Evolutionary conservation across 768 basidiomycete species (phyloP), one percentile per base, ranked within the genome.

Genomic region (Agaricus sinodeliciosus): DNA sequence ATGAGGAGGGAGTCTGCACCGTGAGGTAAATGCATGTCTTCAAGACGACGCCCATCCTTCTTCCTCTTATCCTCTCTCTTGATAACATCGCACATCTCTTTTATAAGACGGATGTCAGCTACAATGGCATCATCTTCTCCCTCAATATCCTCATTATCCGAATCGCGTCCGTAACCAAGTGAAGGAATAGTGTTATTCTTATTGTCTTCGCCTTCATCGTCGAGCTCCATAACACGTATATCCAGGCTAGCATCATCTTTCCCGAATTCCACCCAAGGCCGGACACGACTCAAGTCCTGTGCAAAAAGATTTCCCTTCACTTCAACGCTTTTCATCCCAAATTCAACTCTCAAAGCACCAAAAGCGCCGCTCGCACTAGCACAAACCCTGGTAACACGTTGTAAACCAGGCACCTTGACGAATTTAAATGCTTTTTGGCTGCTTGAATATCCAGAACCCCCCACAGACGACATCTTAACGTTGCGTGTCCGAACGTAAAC

Each of bases 321-420:
- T 0, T 63, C 63, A 44, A 97, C 80, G 3, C 74, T 68, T 2
- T 69, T 69, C 0, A 86, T 82, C 36, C 69, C 69, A 48, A 81
- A 86, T 59, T 94, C 91, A 12, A 85, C 76, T 13, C 86, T 77
- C 31, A 98, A 71, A 1, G 90, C 94, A 2, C 84, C 93, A 65
- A 90, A 94, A 0, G 90, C 89, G 1, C 95, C 96, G 0, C 89
- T 85, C 58, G 80, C 84, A 59, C 90, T 96, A 11, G 89, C 85
- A 48, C 84, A 87, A 4, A 99, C 95, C 27, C 78, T 76, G 25
- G 86, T 79, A 25, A 87, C 82, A n/a, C 96, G 84, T 61, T 98
- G 94, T 1, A 96, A 70, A 58, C 81, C 82, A 0, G 87, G 83
- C 1, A 96, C 71, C 11, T 86, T 82, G 55, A 85, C 81, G 64